Evolutionary conservation across 768 basidiomycete genomes (phyloP), one percentile per base, ranked within the genome.

Genomic region (Naganishia vaughanmartiniae): DNA sequence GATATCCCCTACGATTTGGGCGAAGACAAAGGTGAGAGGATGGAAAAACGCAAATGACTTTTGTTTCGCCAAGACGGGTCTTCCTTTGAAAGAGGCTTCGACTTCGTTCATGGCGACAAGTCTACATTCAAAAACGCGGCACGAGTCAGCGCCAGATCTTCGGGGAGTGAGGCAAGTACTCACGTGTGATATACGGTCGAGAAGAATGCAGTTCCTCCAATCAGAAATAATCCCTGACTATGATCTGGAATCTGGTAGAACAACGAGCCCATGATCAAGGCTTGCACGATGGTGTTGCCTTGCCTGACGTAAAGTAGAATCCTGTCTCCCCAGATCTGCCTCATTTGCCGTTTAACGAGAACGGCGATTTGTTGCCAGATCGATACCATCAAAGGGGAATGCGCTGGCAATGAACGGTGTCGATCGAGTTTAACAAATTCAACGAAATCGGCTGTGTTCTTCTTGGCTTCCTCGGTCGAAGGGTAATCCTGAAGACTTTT

Each of bases 191-290:
- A 78, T 19, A 83, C 76, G 31, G 81, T 86, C 39, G 77, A 88
- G 85, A 91, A 90, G 85, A 89, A 91, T 24, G 92, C 82, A 28
- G 89, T 84, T 81, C 90, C 88, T 48, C 89, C 90, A 24, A 90
- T 86, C n/a, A 88, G 87, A 83, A 89, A 91, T 76, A 86, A 88
- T 14, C 86, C 87, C 17, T 83, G 79, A 0, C 90, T 89, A 11
- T 82, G 81, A 19, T 86, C 82, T 0, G 85, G 83, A 39, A 87
- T 80, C 11, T 84, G 82, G 69, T 87, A 83, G 83, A 89, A 92
- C 33, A 89, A 85, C 0, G 86, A 87, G 31, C 89, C 89, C 63
- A 88, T 84, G 66, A 86, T 84, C 57, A 84, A 30, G 46, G 84
- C 84, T 72, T 86, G 85, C 39, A 81, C 72, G 54, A 80, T 58